Conservation (phyloP, 2,329 filamentous ascomycete species). For the Metarhizium robertsii region DNA sequence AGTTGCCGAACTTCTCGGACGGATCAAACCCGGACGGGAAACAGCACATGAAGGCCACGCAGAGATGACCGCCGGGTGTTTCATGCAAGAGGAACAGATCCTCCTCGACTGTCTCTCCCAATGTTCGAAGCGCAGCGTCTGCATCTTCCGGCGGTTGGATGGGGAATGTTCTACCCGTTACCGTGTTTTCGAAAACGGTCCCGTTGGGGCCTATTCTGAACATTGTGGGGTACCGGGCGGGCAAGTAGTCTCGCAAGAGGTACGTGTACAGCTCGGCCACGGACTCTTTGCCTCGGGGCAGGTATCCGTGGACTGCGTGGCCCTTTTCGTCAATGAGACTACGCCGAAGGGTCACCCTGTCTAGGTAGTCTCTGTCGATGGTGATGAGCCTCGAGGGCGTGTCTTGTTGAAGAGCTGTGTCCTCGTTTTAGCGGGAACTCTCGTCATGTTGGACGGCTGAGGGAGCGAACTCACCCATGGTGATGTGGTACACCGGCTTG, state of each 20-base stretch:
- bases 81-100: constrained; percentile 42
- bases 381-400: constrained; percentile 40
- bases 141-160: constrained; percentile 19
- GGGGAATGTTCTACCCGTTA: constrained; percentile 24
- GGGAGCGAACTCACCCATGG: constrained; percentile 33
- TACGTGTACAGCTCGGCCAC: constrained; percentile 40
- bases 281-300: constrained; percentile 28
- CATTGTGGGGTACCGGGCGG: constrained; percentile 36
- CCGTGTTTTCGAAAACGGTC: constrained; percentile 28
- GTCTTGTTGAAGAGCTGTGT: constrained; percentile 31
- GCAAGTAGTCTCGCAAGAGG: constrained; percentile 37
- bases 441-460: background rate
- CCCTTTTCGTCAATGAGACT: constrained; percentile 28
- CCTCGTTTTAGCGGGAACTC: background rate
- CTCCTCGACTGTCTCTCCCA: constrained; percentile 45
- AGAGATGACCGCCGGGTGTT: constrained; percentile 30
- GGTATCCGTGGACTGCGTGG: constrained; percentile 31
- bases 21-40: constrained; percentile 45
- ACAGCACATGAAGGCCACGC: constrained; percentile 41
- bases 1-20: constrained; percentile 36
- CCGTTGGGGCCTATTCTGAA: constrained; percentile 28
- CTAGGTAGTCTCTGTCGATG: constrained; percentile 41
- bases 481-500: constrained; percentile 44
- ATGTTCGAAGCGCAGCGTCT: constrained; percentile 24
- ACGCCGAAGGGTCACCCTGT: constrained; percentile 31